These are phyloP conservation scores for Dactylellina drechsleri DNA, from an alignment of 2,329 filamentous ascomycete species.

Conservation along the genomic window DNA sequence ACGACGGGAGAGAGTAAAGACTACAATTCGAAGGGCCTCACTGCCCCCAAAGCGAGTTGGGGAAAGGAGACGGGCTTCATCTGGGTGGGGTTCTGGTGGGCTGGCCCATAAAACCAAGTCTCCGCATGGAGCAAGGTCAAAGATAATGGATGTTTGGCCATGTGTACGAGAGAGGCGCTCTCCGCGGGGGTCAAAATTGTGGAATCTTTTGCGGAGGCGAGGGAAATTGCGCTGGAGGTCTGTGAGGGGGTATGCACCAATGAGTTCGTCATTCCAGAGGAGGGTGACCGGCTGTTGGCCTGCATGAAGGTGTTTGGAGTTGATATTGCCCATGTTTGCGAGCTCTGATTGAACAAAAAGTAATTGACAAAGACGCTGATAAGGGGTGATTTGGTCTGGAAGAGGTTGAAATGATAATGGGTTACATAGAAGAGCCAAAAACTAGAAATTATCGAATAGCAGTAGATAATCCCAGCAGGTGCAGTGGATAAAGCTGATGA, in stretches of 20 bases:
- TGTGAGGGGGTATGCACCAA: conserved; percentile 33
- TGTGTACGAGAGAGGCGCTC: conserved; percentile 40
- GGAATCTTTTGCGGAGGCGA: conserved; percentile 37
- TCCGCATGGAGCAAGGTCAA: conserved; percentile 41
- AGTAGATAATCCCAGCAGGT: conserved; percentile 8
- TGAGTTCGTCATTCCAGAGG: conserved; percentile 47
- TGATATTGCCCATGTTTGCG: conserved; percentile 33
- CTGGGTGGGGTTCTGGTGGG: conserved; percentile 22
- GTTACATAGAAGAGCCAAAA: too few relatives aligned
- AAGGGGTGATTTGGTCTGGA: too few relatives aligned
- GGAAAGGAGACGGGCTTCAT: conserved; percentile 36
- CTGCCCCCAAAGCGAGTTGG: conserved; percentile 43
- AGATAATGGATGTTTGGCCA: conserved; percentile 31
- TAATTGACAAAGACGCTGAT: conserved; percentile 1
- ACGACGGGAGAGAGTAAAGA: conserved; percentile 44
- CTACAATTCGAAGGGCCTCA: conserved; percentile 40
- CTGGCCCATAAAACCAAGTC: conserved; percentile 44
- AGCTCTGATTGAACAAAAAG: neutral
- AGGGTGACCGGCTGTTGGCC: conserved; percentile 38
- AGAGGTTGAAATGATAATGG: too few relatives aligned
- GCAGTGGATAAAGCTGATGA: neutral
- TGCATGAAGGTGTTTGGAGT: conserved; percentile 38
- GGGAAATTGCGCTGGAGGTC: conserved; percentile 48
- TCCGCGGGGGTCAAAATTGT: conserved; percentile 45
- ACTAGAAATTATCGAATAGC: conserved; percentile 2